These are phyloP conservation scores for Hypomontagnella submonticulosa DNA, from an alignment of 495 filamentous ascomycete genomes.

Conservation along the genomic window DNA sequence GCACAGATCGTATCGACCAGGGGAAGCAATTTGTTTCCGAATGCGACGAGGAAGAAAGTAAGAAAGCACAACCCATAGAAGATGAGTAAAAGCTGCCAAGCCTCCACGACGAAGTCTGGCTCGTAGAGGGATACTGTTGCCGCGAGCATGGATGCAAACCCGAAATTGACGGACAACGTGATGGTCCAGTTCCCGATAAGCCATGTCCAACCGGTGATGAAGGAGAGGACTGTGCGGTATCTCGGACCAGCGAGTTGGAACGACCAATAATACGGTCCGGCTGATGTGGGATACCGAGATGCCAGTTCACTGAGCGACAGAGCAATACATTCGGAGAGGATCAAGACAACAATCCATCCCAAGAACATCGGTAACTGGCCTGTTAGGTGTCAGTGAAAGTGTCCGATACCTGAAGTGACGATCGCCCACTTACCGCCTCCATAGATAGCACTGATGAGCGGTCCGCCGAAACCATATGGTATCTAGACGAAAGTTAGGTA, in stretches of 20 bases:
- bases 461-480: slow-evolving; percentile 55
- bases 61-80: slow-evolving; percentile 64
- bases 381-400: slow-evolving; percentile 15
- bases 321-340: slow-evolving; percentile 66
- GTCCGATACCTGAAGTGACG: not conserved
- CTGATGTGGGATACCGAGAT: slow-evolving; percentile 64
- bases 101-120: slow-evolving; percentile 55
- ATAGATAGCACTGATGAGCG: slow-evolving; percentile 52
- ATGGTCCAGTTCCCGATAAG: slow-evolving; percentile 66
- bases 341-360: slow-evolving; percentile 65
- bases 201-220: slow-evolving; percentile 69
- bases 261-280: slow-evolving; percentile 70
- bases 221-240: slow-evolving; percentile 62
- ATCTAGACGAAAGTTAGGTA: slow-evolving; percentile 41
- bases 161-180: slow-evolving; percentile 69
- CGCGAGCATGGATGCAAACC: slow-evolving; percentile 64
- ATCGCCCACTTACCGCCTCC: slow-evolving; percentile 48
- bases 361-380: slow-evolving; percentile 47
- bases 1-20: slow-evolving; percentile 66
- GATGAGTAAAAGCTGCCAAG: slow-evolving; percentile 64
- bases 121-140: slow-evolving; percentile 62
- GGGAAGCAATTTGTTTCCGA: slow-evolving; percentile 63
- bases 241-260: slow-evolving; percentile 63
- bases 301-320: slow-evolving; percentile 67
- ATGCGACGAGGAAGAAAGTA: slow-evolving; percentile 64